These are phyloP conservation scores for Eucalyptus globulus DNA, from an alignment of 345 rosid species.

Conservation along the genomic window DNA sequence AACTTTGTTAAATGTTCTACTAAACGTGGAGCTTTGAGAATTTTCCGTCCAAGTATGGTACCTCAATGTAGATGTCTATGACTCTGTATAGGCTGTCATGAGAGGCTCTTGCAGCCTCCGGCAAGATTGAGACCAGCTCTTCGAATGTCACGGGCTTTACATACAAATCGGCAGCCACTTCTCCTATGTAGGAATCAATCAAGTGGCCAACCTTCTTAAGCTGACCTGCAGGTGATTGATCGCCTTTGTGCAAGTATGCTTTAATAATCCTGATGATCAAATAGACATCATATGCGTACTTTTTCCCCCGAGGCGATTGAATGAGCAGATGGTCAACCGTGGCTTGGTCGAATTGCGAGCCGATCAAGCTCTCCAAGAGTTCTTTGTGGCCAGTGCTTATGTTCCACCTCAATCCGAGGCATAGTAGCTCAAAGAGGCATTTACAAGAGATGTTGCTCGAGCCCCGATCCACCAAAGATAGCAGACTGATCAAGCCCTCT, in stretches of 20 bases:
- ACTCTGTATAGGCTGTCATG: conserved; percentile 25
- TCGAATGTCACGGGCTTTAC: conserved; percentile 22
- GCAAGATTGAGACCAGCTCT: conserved; percentile 18
- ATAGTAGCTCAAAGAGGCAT: conserved; percentile 18
- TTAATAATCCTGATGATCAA: conserved; percentile 33
- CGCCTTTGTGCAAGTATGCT: conserved; percentile 3
- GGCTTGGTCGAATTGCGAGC: conserved; percentile 34
- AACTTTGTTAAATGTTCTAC: not conserved
- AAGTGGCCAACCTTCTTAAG: conserved; percentile 21
- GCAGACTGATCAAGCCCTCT: conserved; percentile 11
- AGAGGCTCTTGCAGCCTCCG: conserved; percentile 29
- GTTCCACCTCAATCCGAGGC: conserved; percentile 7
- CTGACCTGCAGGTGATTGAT: not conserved
- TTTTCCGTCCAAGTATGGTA: not conserved
- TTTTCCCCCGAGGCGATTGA: conserved; percentile 5
- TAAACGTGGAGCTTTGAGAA: not conserved
- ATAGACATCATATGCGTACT: conserved; percentile 27
- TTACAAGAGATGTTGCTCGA: conserved; percentile 16
- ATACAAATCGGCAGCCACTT: conserved; percentile 34
- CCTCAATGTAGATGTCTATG: conserved; percentile 43
- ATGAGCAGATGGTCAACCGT: conserved; percentile 27
- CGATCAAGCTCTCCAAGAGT: conserved; percentile 30
- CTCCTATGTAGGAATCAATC: conserved; percentile 32
- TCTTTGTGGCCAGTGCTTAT: not conserved
- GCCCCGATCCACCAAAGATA: conserved; percentile 13